phyloP scores from a whole-genome alignment of 352 stramenopile genomes.

The Phytopythium chamaehyphon region DNA sequence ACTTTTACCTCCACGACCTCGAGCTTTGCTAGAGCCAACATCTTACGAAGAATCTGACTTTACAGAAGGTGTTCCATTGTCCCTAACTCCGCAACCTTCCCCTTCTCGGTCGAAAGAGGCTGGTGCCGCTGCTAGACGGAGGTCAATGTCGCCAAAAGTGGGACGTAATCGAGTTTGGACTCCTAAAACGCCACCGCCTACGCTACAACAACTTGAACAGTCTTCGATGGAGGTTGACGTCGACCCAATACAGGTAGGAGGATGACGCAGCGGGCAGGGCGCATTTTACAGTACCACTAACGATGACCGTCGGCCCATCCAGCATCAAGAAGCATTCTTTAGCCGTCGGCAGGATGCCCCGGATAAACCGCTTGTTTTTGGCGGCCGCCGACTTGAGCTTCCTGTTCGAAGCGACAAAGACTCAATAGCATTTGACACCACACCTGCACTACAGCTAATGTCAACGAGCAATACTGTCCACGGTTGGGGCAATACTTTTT shows the following conservation, averaged over 20 bases:
- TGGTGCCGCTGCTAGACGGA: conserved; percentile 4
- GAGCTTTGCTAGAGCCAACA: conserved; percentile 10
- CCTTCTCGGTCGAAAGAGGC: conserved; percentile 5
- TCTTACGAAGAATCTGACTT: conserved; percentile 42
- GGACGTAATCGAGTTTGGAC: conserved; percentile 38
- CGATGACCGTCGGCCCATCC: neutral
- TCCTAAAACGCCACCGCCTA: conserved; percentile 39
- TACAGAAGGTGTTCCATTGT: conserved; percentile 31
- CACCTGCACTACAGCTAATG: conserved; percentile 8
- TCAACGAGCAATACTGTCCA: neutral
- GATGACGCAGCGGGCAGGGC: neutral
- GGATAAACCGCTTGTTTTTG: conserved; percentile 70
- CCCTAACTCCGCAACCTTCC: conserved; percentile 43
- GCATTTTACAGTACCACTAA: too few species aligned
- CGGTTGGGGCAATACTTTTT: neutral
- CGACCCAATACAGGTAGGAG: conserved; percentile 18
- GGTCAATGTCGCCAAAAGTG: conserved; percentile 5
- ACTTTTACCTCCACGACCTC: conserved; percentile 43
- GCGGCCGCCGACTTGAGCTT: conserved; percentile 69
- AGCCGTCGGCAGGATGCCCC: conserved; percentile 55
- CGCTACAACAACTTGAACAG: conserved; percentile 28
- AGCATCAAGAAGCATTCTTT: conserved; percentile 61
- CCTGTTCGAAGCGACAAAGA: conserved; percentile 24
- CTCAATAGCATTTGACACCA: conserved; percentile 47
- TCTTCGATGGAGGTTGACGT: conserved; percentile 47